phyloP scores from a whole-genome alignment of 1,284 basidiomycete genomes.

The Fomitopsis pinicola region DNA sequence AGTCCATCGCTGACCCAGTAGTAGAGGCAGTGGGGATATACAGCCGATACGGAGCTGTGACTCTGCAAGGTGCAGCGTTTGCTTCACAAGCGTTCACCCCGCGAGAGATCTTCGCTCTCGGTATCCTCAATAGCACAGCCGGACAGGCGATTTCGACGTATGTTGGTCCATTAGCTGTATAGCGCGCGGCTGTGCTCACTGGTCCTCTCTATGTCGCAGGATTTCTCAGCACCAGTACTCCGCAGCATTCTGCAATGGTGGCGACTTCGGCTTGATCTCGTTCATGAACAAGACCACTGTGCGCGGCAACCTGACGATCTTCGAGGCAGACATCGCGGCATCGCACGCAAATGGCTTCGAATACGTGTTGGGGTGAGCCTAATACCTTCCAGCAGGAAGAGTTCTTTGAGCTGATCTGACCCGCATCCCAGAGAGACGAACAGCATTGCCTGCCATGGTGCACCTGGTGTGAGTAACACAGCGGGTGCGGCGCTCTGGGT shows the following conservation, averaged over 20 bases:
- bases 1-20: conserved; percentile 23
- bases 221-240: conserved; percentile 64
- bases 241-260: conserved; percentile 52
- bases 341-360: conserved; percentile 42
- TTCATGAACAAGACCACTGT: conserved; percentile 60
- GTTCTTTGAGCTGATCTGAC: neutral
- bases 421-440: conserved; percentile 23
- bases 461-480: conserved; percentile 63
- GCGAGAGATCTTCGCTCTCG: conserved; percentile 38
- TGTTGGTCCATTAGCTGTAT: conserved; percentile 7
- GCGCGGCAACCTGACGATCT: conserved; percentile 50
- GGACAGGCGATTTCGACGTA: conserved; percentile 31
- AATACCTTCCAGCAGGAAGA: neutral
- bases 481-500: conserved; percentile 69
- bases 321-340: conserved; percentile 45
- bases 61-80: conserved; percentile 52
- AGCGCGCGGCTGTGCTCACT: neutral
- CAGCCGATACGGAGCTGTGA: conserved; percentile 28
- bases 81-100: conserved; percentile 55
- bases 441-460: conserved; percentile 44
- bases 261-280: conserved; percentile 44
- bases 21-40: conserved; percentile 24
- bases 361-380: conserved; percentile 54
- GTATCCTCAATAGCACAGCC: conserved; percentile 27
- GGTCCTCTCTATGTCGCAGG: conserved; percentile 26